Conservation (phyloP, 768 basidiomycete species). For the Cyclocybe cylindracea region DNA sequence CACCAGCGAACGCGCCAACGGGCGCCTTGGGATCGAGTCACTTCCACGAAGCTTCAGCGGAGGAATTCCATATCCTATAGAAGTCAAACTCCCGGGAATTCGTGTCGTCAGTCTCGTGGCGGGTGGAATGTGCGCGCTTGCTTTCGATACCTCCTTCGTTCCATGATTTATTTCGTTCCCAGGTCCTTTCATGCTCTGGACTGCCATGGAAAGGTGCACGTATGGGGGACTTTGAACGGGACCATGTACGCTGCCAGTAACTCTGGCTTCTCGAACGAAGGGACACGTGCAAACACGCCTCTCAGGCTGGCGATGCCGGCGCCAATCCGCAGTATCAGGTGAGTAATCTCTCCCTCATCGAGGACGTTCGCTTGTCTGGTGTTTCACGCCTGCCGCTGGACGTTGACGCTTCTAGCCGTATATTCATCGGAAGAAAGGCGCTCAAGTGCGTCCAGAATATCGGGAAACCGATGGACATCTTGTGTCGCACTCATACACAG, state of each 20-base stretch:
- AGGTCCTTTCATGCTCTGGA: constrained; percentile 91
- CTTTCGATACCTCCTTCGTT: neutral
- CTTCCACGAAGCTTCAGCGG: constrained; percentile 31
- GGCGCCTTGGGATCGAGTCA: constrained; percentile 59
- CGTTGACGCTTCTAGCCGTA: too few relatives aligned
- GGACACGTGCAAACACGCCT: constrained; percentile 52
- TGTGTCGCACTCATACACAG: too few relatives aligned
- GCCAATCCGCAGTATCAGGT: constrained; percentile 69
- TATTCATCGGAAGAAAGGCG: too few relatives aligned
- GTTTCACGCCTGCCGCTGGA: neutral
- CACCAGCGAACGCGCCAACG: constrained; percentile 58
- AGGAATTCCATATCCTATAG: constrained; percentile 64
- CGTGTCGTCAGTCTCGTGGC: constrained; percentile 75
- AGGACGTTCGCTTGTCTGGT: constrained; percentile 2
- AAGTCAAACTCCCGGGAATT: constrained; percentile 58
- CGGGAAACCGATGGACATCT: too few relatives aligned
- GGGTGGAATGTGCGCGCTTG: constrained; percentile 71
- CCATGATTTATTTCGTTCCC: constrained; percentile 1
- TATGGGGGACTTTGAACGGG: constrained; percentile 80
- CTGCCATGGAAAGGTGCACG: constrained; percentile 67
- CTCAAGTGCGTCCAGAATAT: too few relatives aligned
- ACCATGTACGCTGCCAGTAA: constrained; percentile 32
- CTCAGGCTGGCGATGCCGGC: constrained; percentile 59
- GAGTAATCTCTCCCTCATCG: constrained; percentile 11
- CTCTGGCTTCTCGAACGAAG: constrained; percentile 60